These are phyloP conservation scores for Tolypocladium tundrense DNA, from an alignment of 2,329 filamentous ascomycete species.

Conservation along the genomic window DNA sequence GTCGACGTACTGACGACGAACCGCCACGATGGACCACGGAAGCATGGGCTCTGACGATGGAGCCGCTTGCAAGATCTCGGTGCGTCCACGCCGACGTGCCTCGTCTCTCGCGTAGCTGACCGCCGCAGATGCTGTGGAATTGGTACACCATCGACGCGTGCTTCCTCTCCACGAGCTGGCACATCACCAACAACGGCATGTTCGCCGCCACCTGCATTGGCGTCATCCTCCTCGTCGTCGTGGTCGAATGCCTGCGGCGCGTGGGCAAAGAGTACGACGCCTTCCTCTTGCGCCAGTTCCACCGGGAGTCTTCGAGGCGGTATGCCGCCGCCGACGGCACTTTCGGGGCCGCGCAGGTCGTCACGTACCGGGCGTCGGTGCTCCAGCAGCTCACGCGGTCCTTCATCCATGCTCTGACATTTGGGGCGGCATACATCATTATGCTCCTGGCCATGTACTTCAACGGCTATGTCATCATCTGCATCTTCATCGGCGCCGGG, in stretches of 20 bases:
- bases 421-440: conserved; percentile 66
- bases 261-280: conserved; percentile 61
- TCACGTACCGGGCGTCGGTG: conserved; percentile 42
- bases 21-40: conserved; percentile 13
- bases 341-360: conserved; percentile 8
- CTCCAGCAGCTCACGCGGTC: conserved; percentile 57
- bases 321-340: conserved; percentile 10
- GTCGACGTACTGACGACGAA: neutral
- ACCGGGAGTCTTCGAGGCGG: conserved; percentile 15
- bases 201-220: conserved; percentile 75
- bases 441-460: conserved; percentile 59
- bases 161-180: conserved; percentile 63
- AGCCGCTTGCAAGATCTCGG: conserved; percentile 21
- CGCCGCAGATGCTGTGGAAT: conserved; percentile 63
- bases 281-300: conserved; percentile 44
- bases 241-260: conserved; percentile 64
- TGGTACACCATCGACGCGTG: conserved; percentile 63
- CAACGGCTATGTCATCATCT: conserved; percentile 67
- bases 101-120: neutral
- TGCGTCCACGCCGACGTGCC: conserved; percentile 7
- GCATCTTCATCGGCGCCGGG: conserved; percentile 51
- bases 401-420: conserved; percentile 57
- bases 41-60: conserved; percentile 9
- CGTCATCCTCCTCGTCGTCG: conserved; percentile 59
- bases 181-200: conserved; percentile 57